A percentile compares a stretch with the other conserved stretches of the same genome.
Evolutionary conservation across 2,329 filamentous ascomycete species (phyloP).

Genomic region (Alternaria triticina): DNA sequence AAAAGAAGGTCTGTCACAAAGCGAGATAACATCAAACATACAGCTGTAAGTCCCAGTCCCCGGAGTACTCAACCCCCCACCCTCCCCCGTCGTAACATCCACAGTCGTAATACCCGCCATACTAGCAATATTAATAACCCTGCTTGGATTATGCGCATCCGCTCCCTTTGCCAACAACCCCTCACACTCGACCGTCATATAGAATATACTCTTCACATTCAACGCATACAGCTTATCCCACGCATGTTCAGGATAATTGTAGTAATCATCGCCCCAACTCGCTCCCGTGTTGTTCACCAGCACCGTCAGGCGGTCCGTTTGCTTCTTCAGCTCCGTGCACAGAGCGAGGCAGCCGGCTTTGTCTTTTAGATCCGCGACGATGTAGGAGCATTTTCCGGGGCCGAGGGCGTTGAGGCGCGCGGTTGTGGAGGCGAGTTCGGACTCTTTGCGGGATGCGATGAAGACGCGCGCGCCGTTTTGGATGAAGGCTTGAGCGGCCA

Average conservation of each 20-base stretch:
- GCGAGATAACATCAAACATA: conserved; percentile 9
- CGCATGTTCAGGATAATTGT: conserved; percentile 63
- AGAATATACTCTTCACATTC: conserved; percentile 62
- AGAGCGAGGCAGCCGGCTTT: conserved; percentile 58
- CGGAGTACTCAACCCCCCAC: conserved; percentile 61
- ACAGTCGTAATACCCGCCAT: conserved; percentile 53
- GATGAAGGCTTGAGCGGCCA: conserved; percentile 62
- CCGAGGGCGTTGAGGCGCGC: conserved; percentile 58
- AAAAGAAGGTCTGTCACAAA: no score
- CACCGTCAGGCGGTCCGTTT: conserved; percentile 52
- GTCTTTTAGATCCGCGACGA: conserved; percentile 60
- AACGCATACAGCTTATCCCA: conserved; percentile 64
- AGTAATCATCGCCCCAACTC: conserved; percentile 63
- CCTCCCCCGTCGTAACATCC: conserved; percentile 54
- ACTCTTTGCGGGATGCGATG: conserved; percentile 61
- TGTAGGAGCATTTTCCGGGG: conserved; percentile 59
- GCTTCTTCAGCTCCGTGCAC: conserved; percentile 56
- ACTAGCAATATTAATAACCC: conserved; percentile 62
- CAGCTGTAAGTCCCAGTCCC: conserved; percentile 59
- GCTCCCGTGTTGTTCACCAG: conserved; percentile 62
- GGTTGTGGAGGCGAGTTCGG: conserved; percentile 56
- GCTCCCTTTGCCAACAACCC: conserved; percentile 55
- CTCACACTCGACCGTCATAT: conserved; percentile 55
- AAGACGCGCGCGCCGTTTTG: conserved; percentile 61
- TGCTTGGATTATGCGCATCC: conserved; percentile 51